phyloP scores from a whole-genome alignment of 2,329 filamentous ascomycete genomes.

The Alternaria conjuncta region DNA sequence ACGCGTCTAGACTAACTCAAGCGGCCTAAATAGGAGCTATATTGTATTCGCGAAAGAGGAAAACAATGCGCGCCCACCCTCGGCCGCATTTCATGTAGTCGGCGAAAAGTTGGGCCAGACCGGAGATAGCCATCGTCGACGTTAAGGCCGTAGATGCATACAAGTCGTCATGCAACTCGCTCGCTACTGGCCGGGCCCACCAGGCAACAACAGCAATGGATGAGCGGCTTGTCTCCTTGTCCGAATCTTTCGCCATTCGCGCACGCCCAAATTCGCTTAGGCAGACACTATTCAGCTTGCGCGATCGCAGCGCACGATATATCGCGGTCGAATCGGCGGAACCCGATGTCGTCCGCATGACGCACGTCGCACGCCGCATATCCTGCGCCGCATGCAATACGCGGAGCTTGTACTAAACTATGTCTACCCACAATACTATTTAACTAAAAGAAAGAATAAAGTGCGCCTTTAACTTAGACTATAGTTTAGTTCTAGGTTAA shows the following conservation, averaged over 20 bases:
- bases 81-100: neutral
- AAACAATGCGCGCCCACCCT: neutral
- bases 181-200: constrained; percentile 16
- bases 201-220: neutral
- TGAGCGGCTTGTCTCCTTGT: constrained; percentile 17
- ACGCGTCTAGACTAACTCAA: neutral
- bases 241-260: constrained; percentile 9
- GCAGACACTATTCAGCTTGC: neutral
- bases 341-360: neutral
- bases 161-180: neutral
- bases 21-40: neutral
- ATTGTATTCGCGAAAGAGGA: neutral
- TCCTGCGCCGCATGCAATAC: neutral
- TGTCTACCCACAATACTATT: neutral
- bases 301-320: neutral
- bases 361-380: neutral
- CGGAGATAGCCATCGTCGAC: constrained; percentile 25
- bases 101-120: constrained; percentile 5
- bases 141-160: constrained; percentile 10
- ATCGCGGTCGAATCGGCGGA: constrained; percentile 1
- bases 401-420: neutral
- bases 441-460: neutral
- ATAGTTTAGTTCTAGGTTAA: no score
- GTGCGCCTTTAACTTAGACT: no score
- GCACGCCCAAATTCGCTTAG: neutral